Evolutionary conservation across 805 yeast genomes (phyloP).

Genomic region (Candida michaelii): DNA sequence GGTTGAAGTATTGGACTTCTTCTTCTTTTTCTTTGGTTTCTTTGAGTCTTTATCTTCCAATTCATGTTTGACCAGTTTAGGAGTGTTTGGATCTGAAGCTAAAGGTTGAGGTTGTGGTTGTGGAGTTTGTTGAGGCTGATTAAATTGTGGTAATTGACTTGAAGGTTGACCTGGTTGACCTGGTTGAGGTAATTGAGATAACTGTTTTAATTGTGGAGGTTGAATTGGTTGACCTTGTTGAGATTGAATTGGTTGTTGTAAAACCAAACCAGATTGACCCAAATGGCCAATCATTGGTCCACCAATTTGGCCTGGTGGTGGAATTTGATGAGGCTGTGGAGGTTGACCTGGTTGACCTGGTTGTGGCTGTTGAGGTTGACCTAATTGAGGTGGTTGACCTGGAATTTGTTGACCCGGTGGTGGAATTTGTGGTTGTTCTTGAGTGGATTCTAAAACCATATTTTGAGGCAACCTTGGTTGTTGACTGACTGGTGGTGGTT

Average conservation of each 20-base stretch:
- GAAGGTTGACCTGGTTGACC: conserved; percentile 1
- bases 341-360: conserved; percentile 7
- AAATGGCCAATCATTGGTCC: conserved; percentile 8
- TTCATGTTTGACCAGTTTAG: conserved; percentile 29
- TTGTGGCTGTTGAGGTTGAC: conserved; percentile 6
- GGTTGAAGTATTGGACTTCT: conserved; percentile 24
- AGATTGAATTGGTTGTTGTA: conserved; percentile 7
- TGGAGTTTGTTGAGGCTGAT: conserved; percentile 1
- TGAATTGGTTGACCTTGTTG: conserved; percentile 4
- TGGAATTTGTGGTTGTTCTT: conserved; percentile 22
- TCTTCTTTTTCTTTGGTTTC: conserved; percentile 14
- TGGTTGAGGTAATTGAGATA: conserved; percentile 15
- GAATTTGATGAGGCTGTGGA: conserved; percentile 3
- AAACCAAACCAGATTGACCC: conserved; percentile 5
- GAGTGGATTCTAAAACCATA: conserved; percentile 55
- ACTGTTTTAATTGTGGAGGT: conserved; percentile 3
- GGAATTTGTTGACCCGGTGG: conserved; percentile 14
- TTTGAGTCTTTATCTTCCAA: conserved; percentile 34
- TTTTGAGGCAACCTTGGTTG: conserved; percentile 64
- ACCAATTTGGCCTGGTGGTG: conserved; percentile 6
- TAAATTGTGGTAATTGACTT: conserved; percentile 12
- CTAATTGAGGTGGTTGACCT: conserved; percentile 13
- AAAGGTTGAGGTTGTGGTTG: conserved; percentile 14
- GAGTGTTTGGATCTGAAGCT: conserved; percentile 5
- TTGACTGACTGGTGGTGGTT: conserved; percentile 66